A percentile compares a stretch with the other conserved stretches of the same genome.
Conservation (phyloP, 2,329 filamentous ascomycete genomes). For the Coniochaeta sp. region DNA sequence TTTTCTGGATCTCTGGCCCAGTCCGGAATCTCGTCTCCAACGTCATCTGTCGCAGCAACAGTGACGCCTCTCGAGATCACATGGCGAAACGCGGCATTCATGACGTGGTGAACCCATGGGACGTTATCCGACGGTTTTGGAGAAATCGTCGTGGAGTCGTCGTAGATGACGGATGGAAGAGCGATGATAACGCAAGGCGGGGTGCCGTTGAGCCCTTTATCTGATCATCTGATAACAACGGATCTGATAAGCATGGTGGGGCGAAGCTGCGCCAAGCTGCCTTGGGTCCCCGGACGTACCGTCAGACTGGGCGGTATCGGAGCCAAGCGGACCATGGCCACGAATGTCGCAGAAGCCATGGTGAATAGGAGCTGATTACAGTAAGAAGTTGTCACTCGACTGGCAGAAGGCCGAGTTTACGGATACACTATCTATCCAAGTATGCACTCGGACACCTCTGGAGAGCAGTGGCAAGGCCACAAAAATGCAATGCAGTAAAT, state of each 20-base stretch:
- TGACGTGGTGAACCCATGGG: not conserved
- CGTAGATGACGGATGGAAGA: not conserved
- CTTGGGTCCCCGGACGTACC: too few species aligned
- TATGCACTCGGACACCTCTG: too few species aligned
- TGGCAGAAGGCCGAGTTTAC: too few species aligned
- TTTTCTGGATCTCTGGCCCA: conserved; percentile 26
- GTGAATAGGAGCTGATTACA: too few species aligned
- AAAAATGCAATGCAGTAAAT: too few species aligned
- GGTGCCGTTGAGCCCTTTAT: not conserved
- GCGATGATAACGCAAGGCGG: not conserved
- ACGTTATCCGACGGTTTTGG: not conserved
- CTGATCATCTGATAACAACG: not conserved
- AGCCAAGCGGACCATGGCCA: too few species aligned
- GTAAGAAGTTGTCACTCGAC: too few species aligned
- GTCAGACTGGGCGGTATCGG: too few species aligned
- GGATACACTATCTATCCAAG: too few species aligned
- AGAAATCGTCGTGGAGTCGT: not conserved
- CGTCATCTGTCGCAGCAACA: not conserved
- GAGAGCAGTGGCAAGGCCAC: too few species aligned
- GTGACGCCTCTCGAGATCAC: conserved; percentile 27
- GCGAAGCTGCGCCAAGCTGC: too few species aligned
- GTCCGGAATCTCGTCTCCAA: not conserved
- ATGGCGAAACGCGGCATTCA: not conserved
- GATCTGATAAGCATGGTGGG: not conserved
- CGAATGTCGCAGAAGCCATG: too few species aligned